Percentiles rank a stretch among this genome's conserved stretches.
Conservation (phyloP, 768 basidiomycete genomes). For the Suillus sp. region DNA sequence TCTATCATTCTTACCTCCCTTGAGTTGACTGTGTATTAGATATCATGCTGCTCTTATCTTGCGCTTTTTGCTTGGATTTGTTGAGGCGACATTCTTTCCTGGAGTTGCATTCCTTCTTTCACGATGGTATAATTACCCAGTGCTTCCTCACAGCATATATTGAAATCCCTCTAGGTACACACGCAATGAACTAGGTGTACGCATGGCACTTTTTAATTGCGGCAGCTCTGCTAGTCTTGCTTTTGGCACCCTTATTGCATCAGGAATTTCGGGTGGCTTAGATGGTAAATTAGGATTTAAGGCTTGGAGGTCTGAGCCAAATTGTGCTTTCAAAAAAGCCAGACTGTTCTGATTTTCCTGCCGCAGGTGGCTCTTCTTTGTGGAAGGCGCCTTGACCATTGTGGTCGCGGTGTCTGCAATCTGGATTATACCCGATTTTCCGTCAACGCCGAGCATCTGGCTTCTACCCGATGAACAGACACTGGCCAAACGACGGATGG, state of each 20-base stretch:
- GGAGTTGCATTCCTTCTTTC: constrained; percentile 66
- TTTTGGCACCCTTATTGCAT: constrained; percentile 75
- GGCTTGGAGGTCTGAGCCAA: constrained; percentile 62
- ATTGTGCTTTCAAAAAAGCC: neutral
- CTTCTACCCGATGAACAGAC: constrained; percentile 55
- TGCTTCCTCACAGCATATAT: neutral
- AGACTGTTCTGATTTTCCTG: neutral
- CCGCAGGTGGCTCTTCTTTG: constrained; percentile 67
- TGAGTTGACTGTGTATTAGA: constrained; percentile 29
- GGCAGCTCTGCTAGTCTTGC: constrained; percentile 78
- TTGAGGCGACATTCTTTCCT: constrained; percentile 68
- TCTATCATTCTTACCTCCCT: too few species aligned
- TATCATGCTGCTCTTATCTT: constrained; percentile 53
- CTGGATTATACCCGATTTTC: constrained; percentile 75
- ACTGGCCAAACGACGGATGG: constrained; percentile 59
- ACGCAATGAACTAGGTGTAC: constrained; percentile 63
- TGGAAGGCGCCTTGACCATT: constrained; percentile 62
- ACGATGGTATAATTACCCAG: constrained; percentile 47
- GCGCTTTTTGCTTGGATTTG: constrained; percentile 76
- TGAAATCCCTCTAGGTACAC: constrained; percentile 44
- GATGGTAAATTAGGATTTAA: constrained; percentile 63
- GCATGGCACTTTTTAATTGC: constrained; percentile 65
- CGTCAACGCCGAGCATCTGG: constrained; percentile 57
- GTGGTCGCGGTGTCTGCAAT: constrained; percentile 50
- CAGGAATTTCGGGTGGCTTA: constrained; percentile 71